phyloP scores from a whole-genome alignment of 495 filamentous ascomycete genomes.

The Coniosporium apollinis region DNA sequence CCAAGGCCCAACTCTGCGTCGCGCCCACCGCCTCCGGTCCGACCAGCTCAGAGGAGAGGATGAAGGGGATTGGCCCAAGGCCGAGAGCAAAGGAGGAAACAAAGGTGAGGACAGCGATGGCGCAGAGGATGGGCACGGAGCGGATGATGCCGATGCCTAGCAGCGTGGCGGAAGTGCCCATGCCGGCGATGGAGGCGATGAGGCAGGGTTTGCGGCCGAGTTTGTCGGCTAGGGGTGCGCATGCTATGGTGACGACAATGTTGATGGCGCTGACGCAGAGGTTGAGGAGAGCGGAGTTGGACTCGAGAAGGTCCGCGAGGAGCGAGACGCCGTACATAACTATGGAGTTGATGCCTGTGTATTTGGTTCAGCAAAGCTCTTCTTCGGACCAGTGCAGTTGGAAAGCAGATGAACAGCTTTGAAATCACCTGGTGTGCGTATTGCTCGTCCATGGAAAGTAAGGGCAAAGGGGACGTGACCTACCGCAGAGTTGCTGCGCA shows the following conservation, averaged over 20 bases:
- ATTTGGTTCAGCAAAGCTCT: not conserved
- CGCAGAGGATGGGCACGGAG: conserved; percentile 53
- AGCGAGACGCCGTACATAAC: conserved; percentile 96
- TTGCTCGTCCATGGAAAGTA: too few species aligned
- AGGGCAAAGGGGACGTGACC: not conserved
- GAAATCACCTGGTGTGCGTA: too few species aligned
- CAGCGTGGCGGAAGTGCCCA: conserved; percentile 56
- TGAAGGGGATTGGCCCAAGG: conserved; percentile 85
- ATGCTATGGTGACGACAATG: conserved; percentile 59
- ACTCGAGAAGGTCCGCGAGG: conserved; percentile 56
- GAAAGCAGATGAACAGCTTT: too few species aligned
- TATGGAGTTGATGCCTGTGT: conserved; percentile 88
- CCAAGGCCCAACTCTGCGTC: conserved; percentile 67
- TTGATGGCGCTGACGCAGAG: conserved; percentile 78
- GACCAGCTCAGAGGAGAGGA: conserved; percentile 77
- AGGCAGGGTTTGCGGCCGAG: conserved; percentile 75
- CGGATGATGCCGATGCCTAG: conserved; percentile 62
- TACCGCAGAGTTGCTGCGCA: conserved; percentile 58
- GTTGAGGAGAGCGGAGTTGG: conserved; percentile 60
- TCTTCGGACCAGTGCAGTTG: too few species aligned
- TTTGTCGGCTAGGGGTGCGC: conserved; percentile 70
- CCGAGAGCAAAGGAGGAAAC: conserved; percentile 84
- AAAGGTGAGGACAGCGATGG: conserved; percentile 64
- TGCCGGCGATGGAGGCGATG: conserved; percentile 61
- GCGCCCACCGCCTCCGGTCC: conserved; percentile 77